Conservation (phyloP, 2,329 filamentous ascomycete genomes). For the Claviceps arundinis region DNA sequence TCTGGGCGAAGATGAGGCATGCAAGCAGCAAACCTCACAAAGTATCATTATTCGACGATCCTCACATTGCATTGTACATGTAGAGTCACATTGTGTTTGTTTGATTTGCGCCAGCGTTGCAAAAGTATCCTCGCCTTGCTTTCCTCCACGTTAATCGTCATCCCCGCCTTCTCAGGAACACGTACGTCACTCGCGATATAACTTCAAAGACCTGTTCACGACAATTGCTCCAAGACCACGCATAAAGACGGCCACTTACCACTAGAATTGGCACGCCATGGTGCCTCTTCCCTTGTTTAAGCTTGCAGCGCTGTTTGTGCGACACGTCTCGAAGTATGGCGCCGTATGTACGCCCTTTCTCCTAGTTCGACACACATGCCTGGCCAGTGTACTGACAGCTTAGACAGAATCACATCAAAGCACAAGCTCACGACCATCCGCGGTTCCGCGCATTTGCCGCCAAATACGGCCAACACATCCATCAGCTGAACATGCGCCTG, state of each 20-base stretch:
- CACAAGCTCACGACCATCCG: slow-evolving; percentile 50
- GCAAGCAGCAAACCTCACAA: too few relatives aligned
- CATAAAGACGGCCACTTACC: neutral
- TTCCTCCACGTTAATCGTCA: neutral
- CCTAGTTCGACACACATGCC: neutral
- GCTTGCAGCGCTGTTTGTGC: slow-evolving; percentile 49
- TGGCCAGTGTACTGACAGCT: slow-evolving; percentile 8
- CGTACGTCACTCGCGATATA: neutral
- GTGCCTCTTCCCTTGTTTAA: slow-evolving; percentile 56
- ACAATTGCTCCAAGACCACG: neutral
- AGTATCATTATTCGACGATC: neutral
- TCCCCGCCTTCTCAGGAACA: neutral
- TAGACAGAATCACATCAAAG: slow-evolving; percentile 49
- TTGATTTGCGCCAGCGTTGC: too few relatives aligned
- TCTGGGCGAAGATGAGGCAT: neutral
- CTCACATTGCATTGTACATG: too few relatives aligned
- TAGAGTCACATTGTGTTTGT: too few relatives aligned
- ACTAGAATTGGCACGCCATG: slow-evolving; percentile 26
- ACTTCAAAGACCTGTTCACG: neutral
- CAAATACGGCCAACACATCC: slow-evolving; percentile 48
- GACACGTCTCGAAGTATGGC: slow-evolving; percentile 56
- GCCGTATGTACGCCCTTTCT: slow-evolving; percentile 35
- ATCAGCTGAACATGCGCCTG: slow-evolving; percentile 54
- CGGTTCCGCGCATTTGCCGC: slow-evolving; percentile 48
- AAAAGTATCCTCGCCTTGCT: too few relatives aligned